A percentile compares a stretch with the other conserved stretches of the same genome.
These are phyloP conservation scores for Penicillium verrucosum DNA, from an alignment of 2,329 filamentous ascomycete species.

Conservation along the genomic window DNA sequence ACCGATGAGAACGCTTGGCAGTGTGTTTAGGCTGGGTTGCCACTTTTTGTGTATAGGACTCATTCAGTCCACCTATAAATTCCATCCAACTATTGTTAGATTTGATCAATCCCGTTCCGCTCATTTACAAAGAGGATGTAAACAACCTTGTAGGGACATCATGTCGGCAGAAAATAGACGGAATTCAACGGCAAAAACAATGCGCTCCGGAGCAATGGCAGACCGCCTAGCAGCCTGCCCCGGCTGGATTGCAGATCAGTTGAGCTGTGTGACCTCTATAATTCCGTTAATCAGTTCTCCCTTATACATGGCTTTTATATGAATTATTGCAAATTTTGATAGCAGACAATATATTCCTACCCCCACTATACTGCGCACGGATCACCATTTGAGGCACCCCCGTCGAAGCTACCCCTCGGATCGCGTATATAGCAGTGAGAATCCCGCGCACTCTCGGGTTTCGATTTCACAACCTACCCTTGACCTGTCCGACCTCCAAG, in stretches of 20 bases:
- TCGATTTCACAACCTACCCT: background rate
- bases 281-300: background rate
- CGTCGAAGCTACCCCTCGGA: slow-evolving; percentile 21
- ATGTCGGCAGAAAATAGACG: slow-evolving; percentile 12
- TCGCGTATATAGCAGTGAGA: slow-evolving; percentile 13
- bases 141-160: background rate
- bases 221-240: slow-evolving; percentile 3
- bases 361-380: slow-evolving; percentile 18
- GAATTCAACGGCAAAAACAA: slow-evolving; percentile 1
- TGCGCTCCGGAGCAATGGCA: background rate
- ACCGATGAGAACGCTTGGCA: slow-evolving; percentile 36
- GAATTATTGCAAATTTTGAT: background rate
- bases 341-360: background rate
- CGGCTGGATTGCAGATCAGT: background rate
- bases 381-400: slow-evolving; percentile 21
- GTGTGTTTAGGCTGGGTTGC: slow-evolving; percentile 23
- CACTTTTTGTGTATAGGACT: background rate
- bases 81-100: background rate
- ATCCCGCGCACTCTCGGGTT: slow-evolving; percentile 2
- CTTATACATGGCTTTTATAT: background rate
- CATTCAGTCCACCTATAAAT: too few relatives aligned
- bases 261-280: background rate
- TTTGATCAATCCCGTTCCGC: too few relatives aligned
- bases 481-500: background rate
- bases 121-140: background rate